Evolutionary conservation across 768 basidiomycete genomes (phyloP).

Genomic region (Mycena albidolilacea): DNA sequence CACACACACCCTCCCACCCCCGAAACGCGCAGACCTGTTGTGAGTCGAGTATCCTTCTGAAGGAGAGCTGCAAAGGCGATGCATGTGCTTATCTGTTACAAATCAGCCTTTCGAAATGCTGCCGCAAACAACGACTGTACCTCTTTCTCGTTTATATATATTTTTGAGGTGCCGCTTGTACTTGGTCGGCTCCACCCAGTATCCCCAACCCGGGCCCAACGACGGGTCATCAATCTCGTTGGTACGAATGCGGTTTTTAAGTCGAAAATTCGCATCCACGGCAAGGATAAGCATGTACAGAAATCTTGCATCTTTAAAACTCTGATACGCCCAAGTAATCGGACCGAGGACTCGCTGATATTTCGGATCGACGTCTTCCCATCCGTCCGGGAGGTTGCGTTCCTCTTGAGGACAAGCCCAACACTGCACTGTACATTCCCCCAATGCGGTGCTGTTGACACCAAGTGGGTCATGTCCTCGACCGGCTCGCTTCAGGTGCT

Average conservation of each 20-base stretch:
- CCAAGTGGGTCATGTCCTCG: constrained; percentile 31
- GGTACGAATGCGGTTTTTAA: constrained; percentile 31
- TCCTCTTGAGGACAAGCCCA: constrained; percentile 40
- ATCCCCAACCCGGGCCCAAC: too few species aligned
- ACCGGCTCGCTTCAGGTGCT: constrained; percentile 8
- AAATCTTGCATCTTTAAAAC: constrained; percentile 1
- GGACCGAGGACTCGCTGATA: background rate
- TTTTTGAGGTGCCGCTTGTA: constrained; percentile 30
- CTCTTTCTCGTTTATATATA: constrained; percentile 20
- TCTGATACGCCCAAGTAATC: background rate
- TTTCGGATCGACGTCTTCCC: constrained; percentile 14
- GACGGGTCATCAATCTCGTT: constrained; percentile 15
- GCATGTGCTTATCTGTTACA: too few species aligned
- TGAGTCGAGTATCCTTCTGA: too few species aligned
- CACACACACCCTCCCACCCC: too few species aligned
- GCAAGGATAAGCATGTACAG: constrained; percentile 29
- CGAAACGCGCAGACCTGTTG: too few species aligned
- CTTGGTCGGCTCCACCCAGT: constrained; percentile 16
- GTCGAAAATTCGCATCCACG: constrained; percentile 41
- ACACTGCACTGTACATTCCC: constrained; percentile 35
- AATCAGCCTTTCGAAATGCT: too few species aligned
- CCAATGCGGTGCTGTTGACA: constrained; percentile 7
- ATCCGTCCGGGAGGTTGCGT: constrained; percentile 38
- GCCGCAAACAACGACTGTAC: background rate
- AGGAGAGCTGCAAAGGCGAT: too few species aligned